phyloP scores from a whole-genome alignment of 345 rosid species.

The Syzygium jambos region DNA sequence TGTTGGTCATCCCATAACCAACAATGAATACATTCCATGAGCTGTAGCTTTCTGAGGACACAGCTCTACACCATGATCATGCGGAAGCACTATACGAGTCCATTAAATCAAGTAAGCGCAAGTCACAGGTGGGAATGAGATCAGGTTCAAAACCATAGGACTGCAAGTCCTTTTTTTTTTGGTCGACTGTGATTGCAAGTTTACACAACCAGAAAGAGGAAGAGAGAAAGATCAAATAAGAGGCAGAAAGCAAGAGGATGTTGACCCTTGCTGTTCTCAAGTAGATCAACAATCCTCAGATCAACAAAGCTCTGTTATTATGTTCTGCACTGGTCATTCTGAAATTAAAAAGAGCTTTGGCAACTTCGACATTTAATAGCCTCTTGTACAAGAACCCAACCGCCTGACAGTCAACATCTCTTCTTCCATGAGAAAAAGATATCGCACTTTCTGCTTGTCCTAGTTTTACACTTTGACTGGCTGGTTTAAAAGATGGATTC shows the following conservation, averaged over 20 bases:
- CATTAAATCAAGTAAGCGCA: neutral
- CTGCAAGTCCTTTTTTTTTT: neutral
- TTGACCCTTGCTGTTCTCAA: neutral
- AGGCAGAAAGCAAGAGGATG: neutral
- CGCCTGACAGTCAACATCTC: neutral
- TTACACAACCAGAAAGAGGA: neutral
- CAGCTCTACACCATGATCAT: neutral
- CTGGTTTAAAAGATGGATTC: neutral
- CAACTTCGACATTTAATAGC: neutral
- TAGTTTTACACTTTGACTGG: neutral
- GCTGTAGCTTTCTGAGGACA: neutral
- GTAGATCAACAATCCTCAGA: neutral
- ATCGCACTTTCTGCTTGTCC: neutral
- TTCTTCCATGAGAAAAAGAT: neutral
- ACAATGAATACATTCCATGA: neutral
- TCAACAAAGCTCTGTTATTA: neutral
- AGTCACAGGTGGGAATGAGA: neutral
- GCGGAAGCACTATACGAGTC: neutral
- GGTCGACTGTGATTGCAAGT: neutral
- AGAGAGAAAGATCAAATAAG: neutral
- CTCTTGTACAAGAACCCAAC: neutral
- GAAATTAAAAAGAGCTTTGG: neutral
- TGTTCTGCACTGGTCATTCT: neutral
- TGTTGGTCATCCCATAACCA: neutral
- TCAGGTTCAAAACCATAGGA: neutral